These are phyloP conservation scores for Cordyceps sp. DNA, from an alignment of 2,329 filamentous ascomycete genomes.

Conservation along the genomic window DNA sequence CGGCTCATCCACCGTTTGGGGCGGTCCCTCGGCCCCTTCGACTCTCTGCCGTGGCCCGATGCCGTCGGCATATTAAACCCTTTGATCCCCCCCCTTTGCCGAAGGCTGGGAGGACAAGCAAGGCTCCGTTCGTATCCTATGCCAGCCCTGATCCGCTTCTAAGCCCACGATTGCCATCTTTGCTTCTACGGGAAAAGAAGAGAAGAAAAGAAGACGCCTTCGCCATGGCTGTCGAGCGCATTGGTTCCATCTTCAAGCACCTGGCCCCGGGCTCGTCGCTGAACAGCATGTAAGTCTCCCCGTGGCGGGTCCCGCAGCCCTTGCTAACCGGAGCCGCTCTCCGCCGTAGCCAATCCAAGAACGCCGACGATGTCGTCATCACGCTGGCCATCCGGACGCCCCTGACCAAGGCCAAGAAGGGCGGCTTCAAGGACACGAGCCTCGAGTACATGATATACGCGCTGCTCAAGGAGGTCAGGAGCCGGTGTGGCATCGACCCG, in stretches of 20 bases:
- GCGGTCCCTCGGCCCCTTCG: too few relatives aligned
- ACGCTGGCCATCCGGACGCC: slow-evolving; percentile 84
- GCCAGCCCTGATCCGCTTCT: too few relatives aligned
- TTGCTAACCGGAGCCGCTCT: background rate
- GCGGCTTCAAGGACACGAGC: slow-evolving; percentile 84
- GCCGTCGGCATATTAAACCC: too few relatives aligned
- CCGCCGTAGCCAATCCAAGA: slow-evolving; percentile 59
- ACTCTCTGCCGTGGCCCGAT: too few relatives aligned
- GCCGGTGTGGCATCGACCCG: slow-evolving; percentile 63
- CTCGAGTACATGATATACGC: slow-evolving; percentile 79
- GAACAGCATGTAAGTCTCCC: slow-evolving; percentile 52
- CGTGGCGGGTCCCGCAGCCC: background rate
- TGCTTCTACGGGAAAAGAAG: too few relatives aligned
- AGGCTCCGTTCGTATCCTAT: too few relatives aligned
- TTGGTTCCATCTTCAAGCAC: slow-evolving; percentile 78
- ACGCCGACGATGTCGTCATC: slow-evolving; percentile 91
- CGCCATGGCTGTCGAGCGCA: slow-evolving; percentile 67
- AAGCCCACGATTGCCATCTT: too few relatives aligned
- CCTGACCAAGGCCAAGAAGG: slow-evolving; percentile 75
- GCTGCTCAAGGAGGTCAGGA: slow-evolving; percentile 58
- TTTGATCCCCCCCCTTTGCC: too few relatives aligned
- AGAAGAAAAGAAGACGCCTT: too few relatives aligned
- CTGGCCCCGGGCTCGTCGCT: slow-evolving; percentile 59
- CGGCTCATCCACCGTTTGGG: too few relatives aligned
- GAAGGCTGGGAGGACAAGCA: too few relatives aligned